Evolutionary conservation across 768 basidiomycete genomes (phyloP).

Genomic region (Lanmaoa pseudosensibilis): DNA sequence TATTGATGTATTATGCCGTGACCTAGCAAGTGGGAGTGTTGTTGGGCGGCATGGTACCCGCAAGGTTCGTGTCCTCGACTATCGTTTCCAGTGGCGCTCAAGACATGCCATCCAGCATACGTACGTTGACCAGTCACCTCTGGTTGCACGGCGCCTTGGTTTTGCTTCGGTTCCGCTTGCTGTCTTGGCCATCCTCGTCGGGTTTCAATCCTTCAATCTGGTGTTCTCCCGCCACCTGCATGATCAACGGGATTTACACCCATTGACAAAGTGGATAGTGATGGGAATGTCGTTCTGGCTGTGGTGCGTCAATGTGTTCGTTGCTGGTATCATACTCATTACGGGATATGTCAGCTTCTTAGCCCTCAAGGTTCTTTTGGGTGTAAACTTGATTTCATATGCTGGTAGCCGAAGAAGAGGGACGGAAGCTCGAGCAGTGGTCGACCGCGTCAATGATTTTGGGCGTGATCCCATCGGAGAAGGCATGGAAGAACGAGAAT

Average conservation of each 20-base stretch:
- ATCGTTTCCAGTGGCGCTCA: conserved; percentile 1
- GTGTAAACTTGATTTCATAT: conserved; percentile 82
- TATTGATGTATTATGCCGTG: conserved; percentile 92
- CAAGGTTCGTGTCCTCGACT: conserved; percentile 49
- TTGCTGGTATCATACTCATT: neutral
- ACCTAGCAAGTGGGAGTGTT: conserved; percentile 78
- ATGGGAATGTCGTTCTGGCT: conserved; percentile 77
- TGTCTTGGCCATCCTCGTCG: conserved; percentile 75
- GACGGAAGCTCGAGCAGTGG: conserved; percentile 73
- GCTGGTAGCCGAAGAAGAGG: conserved; percentile 71
- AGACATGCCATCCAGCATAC: conserved; percentile 54
- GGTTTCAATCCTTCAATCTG: conserved; percentile 66
- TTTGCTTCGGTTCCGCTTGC: conserved; percentile 92
- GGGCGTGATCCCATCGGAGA: conserved; percentile 92
- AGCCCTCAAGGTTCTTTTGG: conserved; percentile 89
- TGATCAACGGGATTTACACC: conserved; percentile 42
- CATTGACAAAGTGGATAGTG: conserved; percentile 58
- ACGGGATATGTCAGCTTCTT: conserved; percentile 54
- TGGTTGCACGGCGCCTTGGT: conserved; percentile 90
- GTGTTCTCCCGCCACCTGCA: conserved; percentile 50
- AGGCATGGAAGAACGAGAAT: conserved; percentile 82
- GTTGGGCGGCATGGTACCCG: conserved; percentile 64
- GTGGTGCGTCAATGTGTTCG: conserved; percentile 58
- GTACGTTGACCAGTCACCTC: conserved; percentile 93
- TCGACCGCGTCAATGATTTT: conserved; percentile 81